These are phyloP conservation scores for Claviceps fusiformis DNA, from an alignment of 2,329 filamentous ascomycete species.

Conservation along the genomic window DNA sequence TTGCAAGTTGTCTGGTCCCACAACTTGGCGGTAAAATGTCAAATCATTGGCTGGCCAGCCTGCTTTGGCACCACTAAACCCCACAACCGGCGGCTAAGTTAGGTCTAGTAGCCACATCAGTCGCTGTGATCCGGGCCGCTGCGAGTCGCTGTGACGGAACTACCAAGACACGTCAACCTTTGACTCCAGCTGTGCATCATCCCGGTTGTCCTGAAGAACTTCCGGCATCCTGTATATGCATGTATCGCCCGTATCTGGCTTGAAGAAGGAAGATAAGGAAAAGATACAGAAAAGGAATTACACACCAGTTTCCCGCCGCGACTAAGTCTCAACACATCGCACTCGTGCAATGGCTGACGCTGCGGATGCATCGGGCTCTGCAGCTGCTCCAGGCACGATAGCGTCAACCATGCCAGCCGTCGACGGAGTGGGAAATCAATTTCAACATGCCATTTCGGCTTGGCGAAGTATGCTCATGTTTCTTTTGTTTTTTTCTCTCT, in stretches of 20 bases:
- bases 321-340: neutral
- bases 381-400: slow-evolving; percentile 11
- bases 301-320: neutral
- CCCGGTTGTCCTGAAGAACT: neutral
- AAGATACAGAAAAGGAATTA: neutral
- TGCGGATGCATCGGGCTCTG: slow-evolving; percentile 15
- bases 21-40: too few relatives aligned
- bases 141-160: neutral
- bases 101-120: too few relatives aligned
- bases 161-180: neutral
- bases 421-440: slow-evolving; percentile 66
- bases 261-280: too few relatives aligned
- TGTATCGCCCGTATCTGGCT: neutral
- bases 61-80: too few relatives aligned
- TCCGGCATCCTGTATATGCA: neutral
- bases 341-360: slow-evolving; percentile 18
- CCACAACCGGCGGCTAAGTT: too few relatives aligned
- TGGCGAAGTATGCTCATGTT: slow-evolving; percentile 62
- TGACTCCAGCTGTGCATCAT: neutral
- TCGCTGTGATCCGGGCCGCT: too few relatives aligned
- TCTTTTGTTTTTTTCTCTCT: too few relatives aligned
- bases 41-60: too few relatives aligned
- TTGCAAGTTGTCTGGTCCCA: too few relatives aligned
- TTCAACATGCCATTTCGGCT: slow-evolving; percentile 87
- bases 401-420: slow-evolving; percentile 16